These are phyloP conservation scores for Trichophyton schoenleinii DNA, from an alignment of 2,329 filamentous ascomycete genomes.

Conservation along the genomic window DNA sequence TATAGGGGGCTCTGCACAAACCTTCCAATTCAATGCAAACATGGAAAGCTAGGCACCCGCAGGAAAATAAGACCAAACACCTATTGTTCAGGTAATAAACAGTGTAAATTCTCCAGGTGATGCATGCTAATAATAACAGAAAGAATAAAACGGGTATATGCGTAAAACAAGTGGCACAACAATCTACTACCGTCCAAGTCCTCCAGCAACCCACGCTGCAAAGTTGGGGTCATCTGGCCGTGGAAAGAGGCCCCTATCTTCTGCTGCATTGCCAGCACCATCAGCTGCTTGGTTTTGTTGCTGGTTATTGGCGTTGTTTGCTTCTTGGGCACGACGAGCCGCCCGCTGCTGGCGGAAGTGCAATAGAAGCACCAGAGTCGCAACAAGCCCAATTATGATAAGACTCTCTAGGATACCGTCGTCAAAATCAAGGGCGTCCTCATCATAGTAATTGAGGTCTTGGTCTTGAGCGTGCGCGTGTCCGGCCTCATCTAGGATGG, in stretches of 20 bases:
- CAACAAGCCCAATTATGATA: constrained; percentile 66
- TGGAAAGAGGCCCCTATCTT: constrained; percentile 50
- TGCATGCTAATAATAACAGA: neutral
- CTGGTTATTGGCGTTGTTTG: constrained; percentile 2
- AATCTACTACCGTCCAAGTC: constrained; percentile 40
- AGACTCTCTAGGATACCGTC: constrained; percentile 75
- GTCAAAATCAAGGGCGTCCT: constrained; percentile 51
- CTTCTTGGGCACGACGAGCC: constrained; percentile 29
- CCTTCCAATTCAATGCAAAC: constrained; percentile 12
- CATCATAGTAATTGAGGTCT: constrained; percentile 46
- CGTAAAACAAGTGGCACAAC: neutral
- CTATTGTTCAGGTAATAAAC: neutral
- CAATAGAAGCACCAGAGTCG: constrained; percentile 61
- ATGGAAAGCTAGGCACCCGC: neutral
- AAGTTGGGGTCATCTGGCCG: constrained; percentile 55
- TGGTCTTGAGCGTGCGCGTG: constrained; percentile 22
- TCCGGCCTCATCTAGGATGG: constrained; percentile 21
- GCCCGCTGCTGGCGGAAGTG: constrained; percentile 68
- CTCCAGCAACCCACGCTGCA: constrained; percentile 55
- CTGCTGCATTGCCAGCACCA: constrained; percentile 8
- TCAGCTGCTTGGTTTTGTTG: constrained; percentile 8
- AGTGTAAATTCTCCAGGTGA: neutral
- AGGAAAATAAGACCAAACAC: neutral
- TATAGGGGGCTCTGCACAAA: constrained; percentile 5
- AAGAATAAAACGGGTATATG: constrained; percentile 5